phyloP scores from a whole-genome alignment of 2,329 filamentous ascomycete species.

The Epichloe baconii region DNA sequence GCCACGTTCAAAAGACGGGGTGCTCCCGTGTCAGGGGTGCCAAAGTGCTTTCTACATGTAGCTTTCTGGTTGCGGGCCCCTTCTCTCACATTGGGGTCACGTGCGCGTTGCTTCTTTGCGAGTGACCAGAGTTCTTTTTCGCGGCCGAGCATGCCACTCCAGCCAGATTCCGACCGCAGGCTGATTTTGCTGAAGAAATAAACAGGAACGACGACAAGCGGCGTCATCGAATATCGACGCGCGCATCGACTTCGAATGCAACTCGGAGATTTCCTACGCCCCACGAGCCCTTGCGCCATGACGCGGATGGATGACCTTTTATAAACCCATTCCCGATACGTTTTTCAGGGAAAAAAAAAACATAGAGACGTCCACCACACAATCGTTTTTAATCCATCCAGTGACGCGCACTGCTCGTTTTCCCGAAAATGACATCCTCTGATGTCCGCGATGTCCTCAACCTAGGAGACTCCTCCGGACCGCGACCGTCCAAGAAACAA shows the following conservation, averaged over 20 bases:
- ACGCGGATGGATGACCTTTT: not conserved
- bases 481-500: conserved; percentile 60
- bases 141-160: no score
- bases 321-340: not conserved
- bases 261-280: not conserved
- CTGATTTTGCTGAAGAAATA: not conserved
- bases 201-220: not conserved
- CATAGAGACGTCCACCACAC: not conserved
- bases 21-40: no score
- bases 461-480: conserved; percentile 45
- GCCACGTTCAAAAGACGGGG: no score
- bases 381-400: no score
- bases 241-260: not conserved
- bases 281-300: not conserved
- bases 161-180: no score
- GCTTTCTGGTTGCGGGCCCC: not conserved
- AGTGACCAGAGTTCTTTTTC: no score
- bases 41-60: no score
- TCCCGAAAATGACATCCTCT: conserved; percentile 49
- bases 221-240: not conserved
- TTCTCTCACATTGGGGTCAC: conserved; percentile 8
- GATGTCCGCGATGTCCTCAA: conserved; percentile 86
- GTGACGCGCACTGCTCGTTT: not conserved
- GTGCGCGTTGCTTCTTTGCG: conserved; percentile 6
- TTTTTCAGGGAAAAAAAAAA: not conserved